phyloP scores from a whole-genome alignment of 2,329 filamentous ascomycete genomes.

The Beauveria medogensis region DNA sequence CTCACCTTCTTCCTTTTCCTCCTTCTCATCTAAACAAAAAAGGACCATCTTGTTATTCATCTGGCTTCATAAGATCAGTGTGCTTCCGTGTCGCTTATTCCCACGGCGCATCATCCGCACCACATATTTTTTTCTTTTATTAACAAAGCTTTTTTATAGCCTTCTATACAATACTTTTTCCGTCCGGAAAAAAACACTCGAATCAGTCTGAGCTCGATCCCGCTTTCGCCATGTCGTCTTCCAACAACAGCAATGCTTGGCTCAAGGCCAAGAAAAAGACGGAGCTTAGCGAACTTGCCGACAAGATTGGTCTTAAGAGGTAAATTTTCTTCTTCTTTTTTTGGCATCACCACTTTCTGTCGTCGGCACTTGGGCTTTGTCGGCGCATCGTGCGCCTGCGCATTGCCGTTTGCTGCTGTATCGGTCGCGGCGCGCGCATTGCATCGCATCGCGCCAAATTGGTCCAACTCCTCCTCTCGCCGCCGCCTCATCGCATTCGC shows the following conservation, averaged over 20 bases:
- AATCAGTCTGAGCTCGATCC: neutral
- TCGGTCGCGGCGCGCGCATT: neutral
- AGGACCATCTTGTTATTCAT: conserved; percentile 1
- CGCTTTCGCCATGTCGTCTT: conserved; percentile 17
- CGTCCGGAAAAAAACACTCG: neutral
- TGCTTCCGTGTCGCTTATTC: conserved; percentile 3
- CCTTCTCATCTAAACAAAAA: conserved; percentile 9
- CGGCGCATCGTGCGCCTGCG: neutral
- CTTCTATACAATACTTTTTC: neutral
- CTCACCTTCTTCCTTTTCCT: neutral
- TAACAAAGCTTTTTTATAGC: conserved; percentile 8
- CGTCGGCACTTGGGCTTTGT: neutral
- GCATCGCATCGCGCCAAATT: conserved; percentile 3
- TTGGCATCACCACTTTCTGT: neutral
- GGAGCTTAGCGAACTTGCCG: conserved; percentile 67
- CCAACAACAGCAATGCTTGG: conserved; percentile 52
- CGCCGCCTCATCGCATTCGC: neutral
- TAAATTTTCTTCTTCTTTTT: conserved; percentile 37
- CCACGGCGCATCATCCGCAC: neutral
- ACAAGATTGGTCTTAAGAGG: conserved; percentile 62
- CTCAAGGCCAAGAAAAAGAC: conserved; percentile 75
- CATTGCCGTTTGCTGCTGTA: neutral
- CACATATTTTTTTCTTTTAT: neutral
- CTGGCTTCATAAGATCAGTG: neutral
- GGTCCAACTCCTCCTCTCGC: neutral